These are phyloP conservation scores for Buddleja alternifolia DNA, from an alignment of 257 asterid species.

Conservation along the genomic window DNA sequence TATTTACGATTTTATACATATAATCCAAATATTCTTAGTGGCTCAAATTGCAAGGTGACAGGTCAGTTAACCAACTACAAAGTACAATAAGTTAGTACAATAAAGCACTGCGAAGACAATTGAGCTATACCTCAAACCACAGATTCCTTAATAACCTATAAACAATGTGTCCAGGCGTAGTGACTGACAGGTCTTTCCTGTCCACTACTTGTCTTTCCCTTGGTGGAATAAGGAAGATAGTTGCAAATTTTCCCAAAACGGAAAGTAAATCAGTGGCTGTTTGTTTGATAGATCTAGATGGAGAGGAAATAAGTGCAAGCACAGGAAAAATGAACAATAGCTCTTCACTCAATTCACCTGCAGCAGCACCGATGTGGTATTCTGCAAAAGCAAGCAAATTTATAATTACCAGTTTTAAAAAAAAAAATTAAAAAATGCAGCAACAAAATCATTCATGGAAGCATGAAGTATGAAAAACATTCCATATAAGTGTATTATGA, in stretches of 20 bases:
- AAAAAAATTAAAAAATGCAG: conserved; percentile 13
- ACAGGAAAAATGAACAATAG: conserved; percentile 86
- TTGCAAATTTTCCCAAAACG: conserved; percentile 62
- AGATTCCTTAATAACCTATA: conserved; percentile 65
- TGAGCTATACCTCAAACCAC: conserved; percentile 74
- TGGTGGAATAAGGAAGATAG: conserved; percentile 45
- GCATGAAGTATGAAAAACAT: conserved; percentile 20
- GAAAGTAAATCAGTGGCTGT: conserved; percentile 64
- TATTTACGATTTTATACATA: neutral
- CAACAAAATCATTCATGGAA: conserved; percentile 20
- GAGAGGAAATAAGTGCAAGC: conserved; percentile 81
- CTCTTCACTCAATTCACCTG: conserved; percentile 66
- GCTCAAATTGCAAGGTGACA: conserved; percentile 22
- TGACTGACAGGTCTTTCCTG: conserved; percentile 37
- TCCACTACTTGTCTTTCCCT: conserved; percentile 37
- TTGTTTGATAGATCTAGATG: conserved; percentile 73
- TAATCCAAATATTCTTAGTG: neutral
- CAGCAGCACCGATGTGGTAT: conserved; percentile 34
- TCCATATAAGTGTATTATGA: conserved; percentile 6
- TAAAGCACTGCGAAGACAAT: conserved; percentile 21
- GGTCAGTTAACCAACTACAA: conserved; percentile 22
- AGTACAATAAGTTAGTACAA: too few species aligned
- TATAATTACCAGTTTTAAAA: conserved; percentile 2
- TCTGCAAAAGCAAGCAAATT: conserved; percentile 53
- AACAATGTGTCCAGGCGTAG: conserved; percentile 62